Evolutionary conservation across 1,284 basidiomycete genomes (phyloP).

Genomic region (Fistulina hepatica): DNA sequence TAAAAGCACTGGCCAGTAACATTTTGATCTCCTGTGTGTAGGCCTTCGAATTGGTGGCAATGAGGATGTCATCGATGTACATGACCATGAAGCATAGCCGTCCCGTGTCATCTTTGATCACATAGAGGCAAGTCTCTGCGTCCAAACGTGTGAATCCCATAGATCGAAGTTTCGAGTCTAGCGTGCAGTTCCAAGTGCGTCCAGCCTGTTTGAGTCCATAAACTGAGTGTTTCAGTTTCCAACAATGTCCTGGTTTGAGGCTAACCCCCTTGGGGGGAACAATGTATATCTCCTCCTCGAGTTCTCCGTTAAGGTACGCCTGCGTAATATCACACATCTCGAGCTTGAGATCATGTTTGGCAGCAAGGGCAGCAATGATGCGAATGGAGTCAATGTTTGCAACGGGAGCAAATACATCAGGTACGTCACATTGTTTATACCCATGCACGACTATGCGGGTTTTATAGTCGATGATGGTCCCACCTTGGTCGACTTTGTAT

Average conservation of each 20-base stretch:
- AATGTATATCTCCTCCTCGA: constrained; percentile 15
- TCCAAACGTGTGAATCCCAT: constrained; percentile 16
- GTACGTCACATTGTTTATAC: constrained; percentile 18
- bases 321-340: constrained; percentile 25
- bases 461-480: constrained; percentile 13
- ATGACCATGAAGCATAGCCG: constrained; percentile 15
- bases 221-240: constrained; percentile 13
- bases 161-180: constrained; percentile 10
- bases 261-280: constrained; percentile 13
- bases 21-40: constrained; percentile 16
- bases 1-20: constrained; percentile 16
- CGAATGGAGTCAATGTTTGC: constrained; percentile 22
- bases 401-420: constrained; percentile 25
- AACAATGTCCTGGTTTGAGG: constrained; percentile 10
- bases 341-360: constrained; percentile 20
- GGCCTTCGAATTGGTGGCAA: constrained; percentile 9
- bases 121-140: constrained; percentile 19
- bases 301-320: constrained; percentile 23
- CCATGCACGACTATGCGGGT: constrained; percentile 13
- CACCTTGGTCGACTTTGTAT: constrained; percentile 5
- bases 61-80: constrained; percentile 18
- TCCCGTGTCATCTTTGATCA: constrained; percentile 9
- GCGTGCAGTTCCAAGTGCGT: constrained; percentile 16
- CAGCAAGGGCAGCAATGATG: constrained; percentile 23
- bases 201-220: constrained; percentile 20